These are phyloP conservation scores for Exsudoporus floridanus DNA, from an alignment of 1,284 basidiomycete species.

Conservation along the genomic window DNA sequence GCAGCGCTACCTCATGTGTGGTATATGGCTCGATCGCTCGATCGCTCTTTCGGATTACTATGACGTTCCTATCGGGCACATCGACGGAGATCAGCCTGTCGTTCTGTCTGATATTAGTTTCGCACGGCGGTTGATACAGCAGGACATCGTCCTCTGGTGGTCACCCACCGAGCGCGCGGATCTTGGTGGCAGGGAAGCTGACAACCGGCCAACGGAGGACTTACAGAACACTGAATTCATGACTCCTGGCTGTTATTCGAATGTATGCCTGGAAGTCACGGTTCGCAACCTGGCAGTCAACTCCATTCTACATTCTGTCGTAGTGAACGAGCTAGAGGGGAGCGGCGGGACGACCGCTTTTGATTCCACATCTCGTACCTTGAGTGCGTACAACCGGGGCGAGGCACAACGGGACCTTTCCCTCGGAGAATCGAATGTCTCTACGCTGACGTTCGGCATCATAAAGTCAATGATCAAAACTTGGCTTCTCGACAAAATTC, in stretches of 20 bases:
- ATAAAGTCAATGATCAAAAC: conserved; percentile 87
- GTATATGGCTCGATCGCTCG: conserved; percentile 80
- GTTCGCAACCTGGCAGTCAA: conserved; percentile 93
- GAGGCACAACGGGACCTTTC: conserved; percentile 76
- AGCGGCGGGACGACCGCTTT: conserved; percentile 91
- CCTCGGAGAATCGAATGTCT: conserved; percentile 91
- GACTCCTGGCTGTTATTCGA: conserved; percentile 85
- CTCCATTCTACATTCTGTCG: conserved; percentile 89
- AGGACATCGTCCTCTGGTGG: conserved; percentile 98
- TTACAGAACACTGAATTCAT: conserved; percentile 86
- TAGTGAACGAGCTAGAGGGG: conserved; percentile 97
- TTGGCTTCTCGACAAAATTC: conserved; percentile 91
- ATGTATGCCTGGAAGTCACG: conserved; percentile 90
- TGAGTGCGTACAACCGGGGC: conserved; percentile 87
- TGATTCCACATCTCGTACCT: conserved; percentile 86
- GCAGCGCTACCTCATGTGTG: conserved; percentile 77
- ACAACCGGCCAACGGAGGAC: conserved; percentile 76
- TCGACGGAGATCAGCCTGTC: conserved; percentile 87
- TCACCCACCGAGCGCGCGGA: conserved; percentile 88
- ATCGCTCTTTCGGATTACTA: conserved; percentile 87
- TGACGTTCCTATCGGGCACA: conserved; percentile 89
- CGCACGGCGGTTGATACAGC: conserved; percentile 79
- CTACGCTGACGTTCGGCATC: conserved; percentile 83
- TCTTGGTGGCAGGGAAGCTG: conserved; percentile 90
- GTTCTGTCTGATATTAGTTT: conserved; percentile 90